Base-by-base conservation (phyloP, 2,329 filamentous ascomycete species). In the Zarea fungicola region DNA sequence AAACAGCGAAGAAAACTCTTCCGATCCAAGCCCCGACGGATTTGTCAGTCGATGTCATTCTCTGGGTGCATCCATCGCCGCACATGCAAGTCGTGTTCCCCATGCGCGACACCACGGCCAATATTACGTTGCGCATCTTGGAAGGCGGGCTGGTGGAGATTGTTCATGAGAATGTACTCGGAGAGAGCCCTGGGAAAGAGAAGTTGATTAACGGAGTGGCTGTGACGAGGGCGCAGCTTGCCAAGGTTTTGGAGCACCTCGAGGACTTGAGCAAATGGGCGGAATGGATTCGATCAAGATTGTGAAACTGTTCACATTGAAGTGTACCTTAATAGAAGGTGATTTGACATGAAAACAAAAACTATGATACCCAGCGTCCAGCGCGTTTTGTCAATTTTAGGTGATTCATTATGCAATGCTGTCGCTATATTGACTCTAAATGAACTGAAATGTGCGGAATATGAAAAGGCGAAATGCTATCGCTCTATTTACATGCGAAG, bases 111-210 rank as follows among this genome's bases (percentile, higher is more conserved):
- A 64, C 60, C 28, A 77, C 74, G 2, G 76, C 75, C 5, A 75
- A 76, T 51, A 65, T 86, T 21, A 73, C 73, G 22, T 57, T 87
- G 11, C 78, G 81, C 56, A 75, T 87, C 16, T 70, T 77, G 18
- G 69, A 76, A 29, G 81, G 84, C 49, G 84, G 77, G 5, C 69
- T 76, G 13, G 72, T 87, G 4, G 69, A 76, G 16, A 69, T 87
- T 29, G 65, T 74, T 3, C 74, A 78, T 21, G 79, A 85, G 56
- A 84, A 85, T 53, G 60, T 71, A 14, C 54, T 68, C 22, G 54
- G 55, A 6, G 50, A 40, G 34, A 62, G 62, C 29, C 59, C 58
- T 6, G 66, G 65, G 49, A 63, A 62, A n/a, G 67, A 63, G 54
- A 58, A 60, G 43, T 55, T 46, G 37, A 46, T 46, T 8, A 46